Evolutionary conservation across 805 yeast species (phyloP).

Genomic region (Priceomyces castillae): DNA sequence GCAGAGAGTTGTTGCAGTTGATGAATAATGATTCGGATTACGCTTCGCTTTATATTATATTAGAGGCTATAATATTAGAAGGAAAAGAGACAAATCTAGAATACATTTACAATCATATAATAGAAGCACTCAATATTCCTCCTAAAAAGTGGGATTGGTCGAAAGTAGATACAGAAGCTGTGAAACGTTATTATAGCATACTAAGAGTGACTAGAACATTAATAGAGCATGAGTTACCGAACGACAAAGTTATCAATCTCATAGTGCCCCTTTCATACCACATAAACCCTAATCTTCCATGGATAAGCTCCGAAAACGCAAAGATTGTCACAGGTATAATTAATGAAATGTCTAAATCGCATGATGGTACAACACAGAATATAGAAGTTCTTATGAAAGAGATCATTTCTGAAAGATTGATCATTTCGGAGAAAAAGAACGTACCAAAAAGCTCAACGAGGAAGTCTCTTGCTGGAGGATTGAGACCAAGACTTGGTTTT

Average conservation of each 20-base stretch:
- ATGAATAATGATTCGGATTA: not conserved
- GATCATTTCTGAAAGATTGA: not conserved
- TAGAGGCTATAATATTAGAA: not conserved
- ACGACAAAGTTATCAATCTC: not conserved
- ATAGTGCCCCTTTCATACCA: slow-evolving; percentile 17
- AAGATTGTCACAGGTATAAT: slow-evolving; percentile 5
- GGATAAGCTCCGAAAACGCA: slow-evolving; percentile 19
- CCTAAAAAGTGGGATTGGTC: slow-evolving; percentile 10
- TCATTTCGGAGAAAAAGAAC: not conserved
- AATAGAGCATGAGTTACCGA: not conserved
- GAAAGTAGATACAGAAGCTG: not conserved
- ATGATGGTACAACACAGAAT: not conserved
- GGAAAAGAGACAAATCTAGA: not conserved
- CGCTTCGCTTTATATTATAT: not conserved
- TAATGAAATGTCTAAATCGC: not conserved
- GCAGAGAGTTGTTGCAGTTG: not conserved
- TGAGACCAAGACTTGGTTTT: slow-evolving; percentile 21
- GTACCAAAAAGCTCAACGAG: not conserved
- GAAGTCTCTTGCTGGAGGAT: slow-evolving; percentile 6
- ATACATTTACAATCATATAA: not conserved
- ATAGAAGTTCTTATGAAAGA: not conserved
- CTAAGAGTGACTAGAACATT: slow-evolving; percentile 7
- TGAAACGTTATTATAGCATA: slow-evolving; percentile 5
- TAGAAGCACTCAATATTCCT: slow-evolving; percentile 6
- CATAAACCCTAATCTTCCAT: slow-evolving; percentile 29